Base-by-base conservation (phyloP, 192 early-diverging fungal species). In the Allomyces arbusculus region DNA sequence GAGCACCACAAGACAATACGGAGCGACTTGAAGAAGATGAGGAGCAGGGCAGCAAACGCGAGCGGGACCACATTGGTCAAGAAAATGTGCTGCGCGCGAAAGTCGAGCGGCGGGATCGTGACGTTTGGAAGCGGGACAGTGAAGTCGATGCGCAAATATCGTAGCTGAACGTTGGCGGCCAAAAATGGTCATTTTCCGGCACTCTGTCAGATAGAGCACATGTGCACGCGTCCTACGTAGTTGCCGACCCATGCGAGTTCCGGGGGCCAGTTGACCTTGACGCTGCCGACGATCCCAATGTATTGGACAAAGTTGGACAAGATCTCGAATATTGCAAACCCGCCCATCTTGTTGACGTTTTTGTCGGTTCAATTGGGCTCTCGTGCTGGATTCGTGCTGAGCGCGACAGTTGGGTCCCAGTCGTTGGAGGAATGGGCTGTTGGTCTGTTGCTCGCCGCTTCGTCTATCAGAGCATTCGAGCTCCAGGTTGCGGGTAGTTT, bases 11-110 rank as follows among this genome's bases (percentile, higher is more conserved):
- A 0, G 12, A 64, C 26, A 6, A 64, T 19, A 40, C 12, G 22
- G 20, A 64, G 19, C 16, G 64, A 28, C 44, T 45, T 23, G 64
- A 64, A 64, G 14, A 64, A 64, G 26, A 33, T 22, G 16, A 64
- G 64, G 11, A 64, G 28, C 19, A 64, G 22, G 64, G 26, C 11
- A 6, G 64, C 64, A 3, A 64, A 16, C 1, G 26, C 23, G 14
- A 64, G 10, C 26, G 64, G 64, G 16, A 64, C 24, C 3, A 33
- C 26, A 25, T 64, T 28, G 25, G 26, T 16, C 20, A 33, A 33
- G 19, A 64, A 11, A 6, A 64, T 33, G 14, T n/a, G 26, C 26
- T 64, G 64, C 14, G 24, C 23, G 16, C 64, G 64, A 25, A 64
- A 64, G 23, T 64, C 64, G 23, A 64, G 64, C 10, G 64, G 23